These are phyloP conservation scores for Saussurea involucrata DNA, from an alignment of 129 eudicot species.

Conservation along the genomic window DNA sequence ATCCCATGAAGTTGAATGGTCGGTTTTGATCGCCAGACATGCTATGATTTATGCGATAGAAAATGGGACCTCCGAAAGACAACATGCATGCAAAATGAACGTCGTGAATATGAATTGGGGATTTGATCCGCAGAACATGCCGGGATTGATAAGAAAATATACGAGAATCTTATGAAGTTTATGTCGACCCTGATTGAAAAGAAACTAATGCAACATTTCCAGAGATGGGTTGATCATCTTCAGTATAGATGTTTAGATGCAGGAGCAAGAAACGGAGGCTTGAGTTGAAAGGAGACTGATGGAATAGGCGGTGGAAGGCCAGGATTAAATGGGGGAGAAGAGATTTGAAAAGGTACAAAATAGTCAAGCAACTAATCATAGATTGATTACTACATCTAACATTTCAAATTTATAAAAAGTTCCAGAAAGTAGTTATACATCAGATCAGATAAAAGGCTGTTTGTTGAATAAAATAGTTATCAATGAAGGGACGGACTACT, in stretches of 20 bases:
- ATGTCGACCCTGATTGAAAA: no score
- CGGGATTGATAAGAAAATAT: no score
- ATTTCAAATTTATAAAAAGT: neutral
- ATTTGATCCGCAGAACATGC: no score
- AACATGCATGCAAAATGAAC: no score
- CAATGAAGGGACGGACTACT: neutral
- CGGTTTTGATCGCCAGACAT: neutral
- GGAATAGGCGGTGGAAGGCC: neutral
- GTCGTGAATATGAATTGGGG: no score
- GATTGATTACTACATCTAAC: neutral
- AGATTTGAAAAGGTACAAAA: neutral
- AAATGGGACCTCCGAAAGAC: no score
- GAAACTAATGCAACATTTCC: no score
- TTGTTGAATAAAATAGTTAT: no score
- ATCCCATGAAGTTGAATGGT: no score
- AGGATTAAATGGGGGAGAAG: neutral
- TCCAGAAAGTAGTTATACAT: neutral
- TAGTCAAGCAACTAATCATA: neutral
- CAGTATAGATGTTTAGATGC: neutral
- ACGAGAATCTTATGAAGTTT: no score
- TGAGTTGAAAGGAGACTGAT: neutral
- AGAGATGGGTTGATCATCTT: neutral
- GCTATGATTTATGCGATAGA: neutral
- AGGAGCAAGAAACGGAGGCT: neutral
- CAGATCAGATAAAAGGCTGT: neutral